Conservation (phyloP, 495 filamentous ascomycete species). For the Hypoxylon crocopeplum region DNA sequence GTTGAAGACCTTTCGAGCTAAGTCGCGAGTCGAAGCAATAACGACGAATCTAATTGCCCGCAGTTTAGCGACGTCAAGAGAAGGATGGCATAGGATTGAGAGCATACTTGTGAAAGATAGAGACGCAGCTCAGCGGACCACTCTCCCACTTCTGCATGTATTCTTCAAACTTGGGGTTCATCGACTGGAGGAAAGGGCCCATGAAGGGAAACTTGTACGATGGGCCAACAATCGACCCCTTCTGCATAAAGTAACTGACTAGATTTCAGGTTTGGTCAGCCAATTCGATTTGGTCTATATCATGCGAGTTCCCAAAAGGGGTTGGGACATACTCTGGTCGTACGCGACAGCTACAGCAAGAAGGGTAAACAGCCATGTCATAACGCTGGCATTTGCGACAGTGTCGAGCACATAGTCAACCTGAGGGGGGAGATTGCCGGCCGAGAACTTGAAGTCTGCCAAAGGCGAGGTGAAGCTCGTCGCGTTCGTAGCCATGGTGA, state of each 20-base stretch:
- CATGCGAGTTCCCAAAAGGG: background rate
- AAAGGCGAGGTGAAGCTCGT: slow-evolving; percentile 76
- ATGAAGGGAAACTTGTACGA: slow-evolving; percentile 90
- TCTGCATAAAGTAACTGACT: slow-evolving; percentile 88
- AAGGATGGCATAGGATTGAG: background rate
- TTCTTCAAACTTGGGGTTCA: slow-evolving; percentile 89
- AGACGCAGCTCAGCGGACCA: slow-evolving; percentile 92
- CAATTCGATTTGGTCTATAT: slow-evolving; percentile 18
- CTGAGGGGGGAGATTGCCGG: slow-evolving; percentile 48
- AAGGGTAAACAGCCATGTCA: slow-evolving; percentile 69
- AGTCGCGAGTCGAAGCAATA: slow-evolving; percentile 93
- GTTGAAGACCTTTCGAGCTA: slow-evolving; percentile 97
- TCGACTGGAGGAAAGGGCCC: slow-evolving; percentile 90
- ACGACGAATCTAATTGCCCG: slow-evolving; percentile 80
- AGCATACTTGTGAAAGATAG: slow-evolving; percentile 97
- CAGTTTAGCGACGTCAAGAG: background rate
- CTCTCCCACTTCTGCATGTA: slow-evolving; percentile 93
- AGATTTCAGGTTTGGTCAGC: slow-evolving; percentile 35
- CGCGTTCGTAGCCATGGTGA: slow-evolving; percentile 69
- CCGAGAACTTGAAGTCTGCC: slow-evolving; percentile 67
- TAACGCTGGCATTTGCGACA: slow-evolving; percentile 62
- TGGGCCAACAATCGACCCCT: slow-evolving; percentile 85
- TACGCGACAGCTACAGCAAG: slow-evolving; percentile 76
- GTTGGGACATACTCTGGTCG: slow-evolving; percentile 74
- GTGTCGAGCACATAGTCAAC: slow-evolving; percentile 53